Percentiles rank a stretch among this genome's conserved stretches.
Evolutionary conservation across 495 filamentous ascomycete genomes (phyloP).

Genomic region (Xylaria bambusicola): DNA sequence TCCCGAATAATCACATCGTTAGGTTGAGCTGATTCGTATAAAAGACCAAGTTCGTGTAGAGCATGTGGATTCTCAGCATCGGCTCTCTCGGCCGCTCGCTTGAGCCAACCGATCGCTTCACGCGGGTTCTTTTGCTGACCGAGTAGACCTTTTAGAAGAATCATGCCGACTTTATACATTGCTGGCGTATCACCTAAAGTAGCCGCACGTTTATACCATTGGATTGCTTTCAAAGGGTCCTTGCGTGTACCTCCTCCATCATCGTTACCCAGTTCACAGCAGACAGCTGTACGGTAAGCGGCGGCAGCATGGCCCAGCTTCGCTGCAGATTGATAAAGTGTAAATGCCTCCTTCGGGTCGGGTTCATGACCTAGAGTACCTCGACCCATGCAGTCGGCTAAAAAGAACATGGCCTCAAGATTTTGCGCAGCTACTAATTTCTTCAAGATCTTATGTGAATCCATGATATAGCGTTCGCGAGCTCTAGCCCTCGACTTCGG

Average conservation of each 20-base stretch:
- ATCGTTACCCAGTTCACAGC: conserved; percentile 94
- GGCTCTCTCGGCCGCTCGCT: conserved; percentile 86
- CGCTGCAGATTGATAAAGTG: conserved; percentile 88
- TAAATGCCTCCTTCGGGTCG: conserved; percentile 88
- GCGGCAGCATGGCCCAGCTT: conserved; percentile 82
- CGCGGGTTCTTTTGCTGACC: conserved; percentile 81
- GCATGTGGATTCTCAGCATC: conserved; percentile 92
- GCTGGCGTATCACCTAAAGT: conserved; percentile 86
- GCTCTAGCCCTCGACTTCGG: conserved; percentile 70
- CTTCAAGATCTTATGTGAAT: conserved; percentile 88
- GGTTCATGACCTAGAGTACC: conserved; percentile 66
- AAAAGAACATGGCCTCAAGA: conserved; percentile 88
- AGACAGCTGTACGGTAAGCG: conserved; percentile 94
- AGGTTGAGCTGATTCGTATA: conserved; percentile 72
- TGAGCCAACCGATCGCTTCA: conserved; percentile 88
- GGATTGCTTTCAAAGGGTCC: conserved; percentile 89
- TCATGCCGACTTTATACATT: conserved; percentile 99
- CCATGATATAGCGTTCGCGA: conserved; percentile 79
- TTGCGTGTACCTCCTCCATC: conserved; percentile 89
- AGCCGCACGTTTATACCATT: conserved; percentile 96
- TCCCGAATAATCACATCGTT: conserved; percentile 77
- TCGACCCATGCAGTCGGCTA: conserved; percentile 86
- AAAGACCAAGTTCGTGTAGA: conserved; percentile 83
- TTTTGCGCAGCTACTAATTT: conserved; percentile 69
- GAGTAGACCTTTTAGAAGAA: conserved; percentile 88